These are phyloP conservation scores for Sequoia sempervirens DNA, from an alignment of 75 land plant genomes.

Conservation along the genomic window DNA sequence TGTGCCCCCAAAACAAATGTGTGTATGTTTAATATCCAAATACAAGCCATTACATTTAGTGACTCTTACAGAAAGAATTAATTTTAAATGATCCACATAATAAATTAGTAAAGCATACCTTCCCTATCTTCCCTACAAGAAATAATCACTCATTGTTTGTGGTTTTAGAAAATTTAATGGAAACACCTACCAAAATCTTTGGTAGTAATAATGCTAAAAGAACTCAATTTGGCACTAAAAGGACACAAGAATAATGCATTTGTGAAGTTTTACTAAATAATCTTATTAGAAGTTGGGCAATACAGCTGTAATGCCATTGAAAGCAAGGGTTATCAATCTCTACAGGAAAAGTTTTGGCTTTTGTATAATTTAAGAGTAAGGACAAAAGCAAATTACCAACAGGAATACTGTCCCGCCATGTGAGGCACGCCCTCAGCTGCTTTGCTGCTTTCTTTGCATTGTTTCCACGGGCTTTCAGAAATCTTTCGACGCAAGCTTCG, in stretches of 20 bases:
- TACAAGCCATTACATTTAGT: not conserved
- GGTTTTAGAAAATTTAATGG: not conserved
- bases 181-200: not conserved
- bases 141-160: too few relatives aligned
- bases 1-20: too few relatives aligned
- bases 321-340: not conserved
- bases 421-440: too few relatives aligned
- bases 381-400: too few relatives aligned
- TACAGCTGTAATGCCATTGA: not conserved
- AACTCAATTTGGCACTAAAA: not conserved
- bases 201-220: not conserved
- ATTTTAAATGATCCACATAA: not conserved
- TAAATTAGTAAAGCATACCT: too few relatives aligned
- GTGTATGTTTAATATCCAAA: too few relatives aligned
- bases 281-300: not conserved
- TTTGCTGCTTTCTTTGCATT: too few relatives aligned
- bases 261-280: not conserved
- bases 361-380: too few relatives aligned
- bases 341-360: too few relatives aligned
- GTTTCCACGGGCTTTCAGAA: slow-evolving; percentile 72
- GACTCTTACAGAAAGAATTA: not conserved
- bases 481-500: slow-evolving; percentile 63
- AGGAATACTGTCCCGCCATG: too few relatives aligned
- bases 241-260: not conserved
- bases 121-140: too few relatives aligned